These are phyloP conservation scores for Hemisphaericaspora lyxosophila DNA, from an alignment of 1,139 yeast species.

Conservation along the genomic window DNA sequence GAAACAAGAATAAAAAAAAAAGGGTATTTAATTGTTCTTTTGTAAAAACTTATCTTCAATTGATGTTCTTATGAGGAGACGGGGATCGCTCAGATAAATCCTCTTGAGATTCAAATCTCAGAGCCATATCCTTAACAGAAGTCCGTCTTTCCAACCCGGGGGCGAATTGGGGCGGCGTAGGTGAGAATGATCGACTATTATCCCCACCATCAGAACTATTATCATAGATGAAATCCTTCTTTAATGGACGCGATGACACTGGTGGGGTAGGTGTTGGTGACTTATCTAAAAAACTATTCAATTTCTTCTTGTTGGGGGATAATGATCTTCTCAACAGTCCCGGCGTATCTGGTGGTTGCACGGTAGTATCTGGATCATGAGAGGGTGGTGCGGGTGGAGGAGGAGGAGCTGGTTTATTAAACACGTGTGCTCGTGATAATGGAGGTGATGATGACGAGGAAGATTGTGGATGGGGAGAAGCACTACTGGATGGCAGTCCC, in stretches of 20 bases:
- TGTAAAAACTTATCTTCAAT: no score
- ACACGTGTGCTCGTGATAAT: slow-evolving; percentile 3
- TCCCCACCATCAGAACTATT: not conserved
- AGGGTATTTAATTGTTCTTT: no score
- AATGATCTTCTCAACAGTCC: slow-evolving; percentile 35
- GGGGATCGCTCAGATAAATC: slow-evolving; percentile 1
- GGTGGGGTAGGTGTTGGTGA: slow-evolving; percentile 6
- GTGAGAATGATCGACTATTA: slow-evolving; percentile 3
- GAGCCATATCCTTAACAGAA: slow-evolving; percentile 37
- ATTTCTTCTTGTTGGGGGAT: slow-evolving; percentile 42
- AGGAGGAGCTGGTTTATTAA: slow-evolving; percentile 1
- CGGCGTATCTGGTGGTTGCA: slow-evolving; percentile 24
- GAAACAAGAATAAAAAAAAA: not conserved
- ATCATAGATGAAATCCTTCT: slow-evolving; percentile 25
- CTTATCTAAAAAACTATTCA: slow-evolving; percentile 26
- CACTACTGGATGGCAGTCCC: no score
- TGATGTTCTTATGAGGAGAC: no score
- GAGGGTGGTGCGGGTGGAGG: slow-evolving; percentile 5
- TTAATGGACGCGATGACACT: slow-evolving; percentile 30
- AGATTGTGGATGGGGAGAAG: no score
- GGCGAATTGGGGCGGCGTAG: slow-evolving; percentile 30
- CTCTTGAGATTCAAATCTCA: slow-evolving; percentile 25
- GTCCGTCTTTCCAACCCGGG: slow-evolving; percentile 31
- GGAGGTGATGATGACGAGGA: not conserved
- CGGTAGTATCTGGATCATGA: slow-evolving; percentile 3